phyloP scores from a whole-genome alignment of 192 early-diverging fungal genomes.

The Obelidium mucronatum region DNA sequence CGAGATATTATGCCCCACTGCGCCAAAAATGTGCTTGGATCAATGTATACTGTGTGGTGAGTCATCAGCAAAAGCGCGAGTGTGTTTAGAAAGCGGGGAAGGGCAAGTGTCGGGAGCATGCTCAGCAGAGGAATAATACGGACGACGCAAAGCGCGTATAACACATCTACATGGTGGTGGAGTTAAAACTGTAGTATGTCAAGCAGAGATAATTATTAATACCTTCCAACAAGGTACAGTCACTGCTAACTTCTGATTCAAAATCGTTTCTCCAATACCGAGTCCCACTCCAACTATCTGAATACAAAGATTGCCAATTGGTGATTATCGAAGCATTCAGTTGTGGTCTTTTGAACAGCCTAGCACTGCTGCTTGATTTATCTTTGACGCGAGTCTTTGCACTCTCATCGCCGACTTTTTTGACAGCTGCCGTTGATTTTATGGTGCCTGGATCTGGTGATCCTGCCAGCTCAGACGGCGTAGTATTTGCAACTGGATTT shows the following conservation, averaged over 20 bases:
- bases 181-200: neutral
- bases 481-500: neutral
- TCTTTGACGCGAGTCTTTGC: neutral
- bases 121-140: neutral
- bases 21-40: neutral
- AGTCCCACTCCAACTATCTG: too few relatives aligned
- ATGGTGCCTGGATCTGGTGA: neutral
- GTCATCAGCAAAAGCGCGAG: slow-evolving; percentile 14
- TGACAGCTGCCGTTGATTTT: too few relatives aligned
- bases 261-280: too few relatives aligned
- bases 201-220: neutral
- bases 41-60: slow-evolving; percentile 20
- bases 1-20: neutral
- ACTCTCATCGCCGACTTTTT: neutral
- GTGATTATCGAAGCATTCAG: too few relatives aligned
- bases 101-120: neutral
- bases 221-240: neutral
- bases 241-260: too few relatives aligned
- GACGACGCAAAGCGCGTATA: slow-evolving; percentile 1
- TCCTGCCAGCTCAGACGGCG: neutral
- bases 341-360: too few relatives aligned
- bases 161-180: neutral
- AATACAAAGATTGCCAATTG: too few relatives aligned
- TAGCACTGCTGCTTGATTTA: too few relatives aligned
- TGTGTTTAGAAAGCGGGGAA: slow-evolving; percentile 2